Base-by-base conservation (phyloP, 139 green algal species). In the Picochlorum sp. region DNA sequence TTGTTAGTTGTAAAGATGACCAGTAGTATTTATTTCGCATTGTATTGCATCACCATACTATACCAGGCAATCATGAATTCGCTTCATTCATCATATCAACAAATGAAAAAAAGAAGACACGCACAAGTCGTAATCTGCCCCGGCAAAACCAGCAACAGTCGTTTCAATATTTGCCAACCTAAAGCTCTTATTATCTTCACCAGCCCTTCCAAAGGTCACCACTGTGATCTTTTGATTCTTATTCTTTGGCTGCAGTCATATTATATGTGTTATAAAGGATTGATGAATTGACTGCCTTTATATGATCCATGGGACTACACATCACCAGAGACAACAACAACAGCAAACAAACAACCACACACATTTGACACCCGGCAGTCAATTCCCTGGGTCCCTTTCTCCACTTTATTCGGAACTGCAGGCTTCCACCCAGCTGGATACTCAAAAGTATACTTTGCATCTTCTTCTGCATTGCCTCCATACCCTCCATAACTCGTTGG, bases 311-410 rank as follows among this genome's bases (percentile, higher is more conserved):
- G n/a, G n/a, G n/a, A n/a, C n/a, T n/a, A n/a, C n/a, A n/a, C n/a
- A n/a, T n/a, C n/a, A n/a, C n/a, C n/a, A n/a, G n/a, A n/a, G n/a
- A n/a, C n/a, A n/a, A n/a, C 39, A 47, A 5, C 3, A 47, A 24
- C 0, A 47, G 9, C 1, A 47, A 8, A 16, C 29, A 67, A 64
- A 16, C 20, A 16, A 16, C 5, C 14, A 47, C 39, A n/a, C 39
- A 47, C 39, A 49, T 81, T 81, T 18, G 77, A 61, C 8, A 94
- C 80, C 18, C 81, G 57, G n/a, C 79, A 73, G 57, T 94, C 86
- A 32, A 92, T 80, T 20, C 86, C 86, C 61, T 90, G 76, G 18
- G 83, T 94, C 58, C 86, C 86, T 74, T 94, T 92, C 67, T 92
- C 60, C 50, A 81, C 77, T 77, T 94, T 94, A 70, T 75, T 82